Base-by-base conservation (phyloP, 164 flowering plant genomes). In the Piper longum region DNA sequence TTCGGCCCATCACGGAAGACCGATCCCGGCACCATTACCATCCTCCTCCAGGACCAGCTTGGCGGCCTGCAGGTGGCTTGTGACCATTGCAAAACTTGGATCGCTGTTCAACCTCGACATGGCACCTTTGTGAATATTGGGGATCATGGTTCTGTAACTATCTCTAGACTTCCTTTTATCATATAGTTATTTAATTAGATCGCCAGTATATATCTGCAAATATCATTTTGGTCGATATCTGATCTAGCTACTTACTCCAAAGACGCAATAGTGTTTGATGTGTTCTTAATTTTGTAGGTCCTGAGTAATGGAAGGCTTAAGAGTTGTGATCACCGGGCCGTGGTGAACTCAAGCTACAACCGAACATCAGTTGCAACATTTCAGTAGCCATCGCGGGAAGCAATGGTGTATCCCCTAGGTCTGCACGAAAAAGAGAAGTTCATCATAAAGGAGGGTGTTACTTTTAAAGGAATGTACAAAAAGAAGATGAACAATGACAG, bases 51-150 rank as follows among this genome's bases (percentile, higher is more conserved):
- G 69, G 93, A 87, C 65, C 86, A 79, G 67, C 93, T 89, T 1
- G 93, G 96, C 2, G 93, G 96, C 4, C 81, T 89, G 6, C 96
- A 89, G 74, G 96, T 89, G n/a, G 87, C 96, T 17, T 76, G 78
- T 43, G 96, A 89, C 60, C 78, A 72, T 45, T 93, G 96, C 13
- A 74, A 81, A 72, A 82, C 84, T 0, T 89, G 96, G 96, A 82
- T 85, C 79, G 85, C 93, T 4, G 93, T 89, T 60, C 80, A 87
- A 71, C 96, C 96, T 6, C 73, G 87, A 4, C 80, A 80, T 5
- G 93, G 89, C 1, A 91, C 96, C 42, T 86, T 86, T 60, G 96
- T 89, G 75, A 86, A 89, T 66, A 83, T 89, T 0, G 96, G 96
- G 4, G 96, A 89, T 42, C 91, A 89, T 66, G 96, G 96, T 48